Base-by-base conservation (phyloP, 306 rosid species). In the Senna tora region DNA sequence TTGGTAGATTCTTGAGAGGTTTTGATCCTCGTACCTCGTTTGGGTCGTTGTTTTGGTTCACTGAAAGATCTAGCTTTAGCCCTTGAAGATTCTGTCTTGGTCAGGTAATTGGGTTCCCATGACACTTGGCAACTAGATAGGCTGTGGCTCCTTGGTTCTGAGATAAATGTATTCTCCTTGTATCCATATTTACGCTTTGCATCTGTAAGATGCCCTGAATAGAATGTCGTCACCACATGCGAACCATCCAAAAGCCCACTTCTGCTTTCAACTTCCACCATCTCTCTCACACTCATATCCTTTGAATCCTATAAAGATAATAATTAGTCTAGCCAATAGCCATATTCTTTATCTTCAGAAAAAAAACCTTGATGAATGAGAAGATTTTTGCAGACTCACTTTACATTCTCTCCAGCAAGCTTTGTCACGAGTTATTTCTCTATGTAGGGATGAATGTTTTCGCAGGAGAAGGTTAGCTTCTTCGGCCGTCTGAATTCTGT, bases 41-140 rank as follows among this genome's bases (percentile, higher is more conserved):
- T 77, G 2, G 98, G 96, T 55, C 98, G 67, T 73, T 89, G 93
- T 81, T 76, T 94, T 15, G 96, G 99, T 74, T 89, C 97, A 71
- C 99, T 94, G 65, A 80, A 87, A 34, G 95, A 89, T 77, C 97
- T 82, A 20, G 77, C 71, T 82, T 91, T 91, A 6, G 95, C 97
- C 81, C 56, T 84, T 0, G 98, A 91, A 41, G 96, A 87, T 67
- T 86, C 72, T 13, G 98, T 91, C 47, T 83, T 91, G 67, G 81
- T 83, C 95, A 89, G 89, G 84, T 84, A 86, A 83, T 67, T 87
- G 64, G 97, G 88, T 69, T 80, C 71, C 73, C 78, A 57, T 71
- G 84, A 69, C 53, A 59, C 68, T 4, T 64, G 86, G 72, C 79
- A 59, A 20, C 84, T 32, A 30, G 65, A 80, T 15, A 82, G 63